These are phyloP conservation scores for Saccharomycopsis schoenii DNA, from an alignment of 805 yeast species.

Conservation along the genomic window DNA sequence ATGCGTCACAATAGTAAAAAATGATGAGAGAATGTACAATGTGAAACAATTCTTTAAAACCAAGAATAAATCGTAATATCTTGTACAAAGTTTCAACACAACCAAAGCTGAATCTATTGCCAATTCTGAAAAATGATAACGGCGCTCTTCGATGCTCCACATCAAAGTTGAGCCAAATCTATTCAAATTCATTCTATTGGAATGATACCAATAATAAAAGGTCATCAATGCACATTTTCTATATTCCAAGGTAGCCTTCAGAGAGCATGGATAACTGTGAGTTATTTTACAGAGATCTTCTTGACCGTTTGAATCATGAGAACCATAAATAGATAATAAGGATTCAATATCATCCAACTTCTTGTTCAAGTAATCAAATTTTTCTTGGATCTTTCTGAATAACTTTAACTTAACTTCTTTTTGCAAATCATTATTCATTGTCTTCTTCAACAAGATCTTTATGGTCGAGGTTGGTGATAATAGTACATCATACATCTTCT, in stretches of 20 bases:
- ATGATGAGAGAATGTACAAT: background rate
- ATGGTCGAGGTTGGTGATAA: constrained; percentile 3
- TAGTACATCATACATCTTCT: constrained; percentile 1
- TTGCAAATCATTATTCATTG: background rate
- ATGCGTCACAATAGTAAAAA: constrained; percentile 2
- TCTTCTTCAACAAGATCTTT: background rate
- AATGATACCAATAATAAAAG: constrained; percentile 1
- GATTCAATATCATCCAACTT: constrained; percentile 1
- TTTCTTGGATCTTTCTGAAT: background rate
- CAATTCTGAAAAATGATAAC: background rate
- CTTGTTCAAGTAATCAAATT: background rate
- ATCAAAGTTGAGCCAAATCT: background rate
- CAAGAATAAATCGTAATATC: background rate
- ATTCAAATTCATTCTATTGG: constrained; percentile 2
- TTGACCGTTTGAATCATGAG: background rate
- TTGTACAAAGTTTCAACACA: background rate
- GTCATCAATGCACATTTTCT: background rate
- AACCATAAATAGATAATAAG: background rate
- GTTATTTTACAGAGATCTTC: background rate
- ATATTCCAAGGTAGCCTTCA: background rate
- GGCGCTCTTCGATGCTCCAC: background rate
- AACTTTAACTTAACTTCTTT: background rate
- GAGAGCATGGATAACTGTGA: background rate
- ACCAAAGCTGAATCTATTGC: background rate
- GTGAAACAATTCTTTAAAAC: background rate